These are phyloP conservation scores for Exophiala sideris DNA, from an alignment of 2,329 filamentous ascomycete genomes.

Conservation along the genomic window DNA sequence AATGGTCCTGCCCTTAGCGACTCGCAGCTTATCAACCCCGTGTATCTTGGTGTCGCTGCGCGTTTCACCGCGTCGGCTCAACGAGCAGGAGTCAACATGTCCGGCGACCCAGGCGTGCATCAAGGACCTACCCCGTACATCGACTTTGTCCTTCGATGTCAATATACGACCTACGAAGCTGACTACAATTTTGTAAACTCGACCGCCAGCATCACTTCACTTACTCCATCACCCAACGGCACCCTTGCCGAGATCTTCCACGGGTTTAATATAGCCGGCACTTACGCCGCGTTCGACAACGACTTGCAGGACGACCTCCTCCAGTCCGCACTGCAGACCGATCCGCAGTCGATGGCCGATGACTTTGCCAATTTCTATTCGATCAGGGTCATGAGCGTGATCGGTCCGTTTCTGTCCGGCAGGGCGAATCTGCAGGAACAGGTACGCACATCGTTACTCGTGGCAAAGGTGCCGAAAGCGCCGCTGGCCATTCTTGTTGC, in stretches of 20 bases:
- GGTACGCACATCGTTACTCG: constrained; percentile 18
- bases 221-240: constrained; percentile 21
- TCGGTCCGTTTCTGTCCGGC: constrained; percentile 23
- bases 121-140: constrained; percentile 13
- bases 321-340: constrained; percentile 15
- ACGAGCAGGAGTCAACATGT: constrained; percentile 15
- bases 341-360: constrained; percentile 13
- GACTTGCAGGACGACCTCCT: constrained; percentile 21
- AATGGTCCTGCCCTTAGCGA: constrained; percentile 17
- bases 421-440: constrained; percentile 22
- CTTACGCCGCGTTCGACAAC: constrained; percentile 17
- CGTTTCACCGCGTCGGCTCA: constrained; percentile 14
- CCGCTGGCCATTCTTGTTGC: constrained; percentile 22
- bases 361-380: constrained; percentile 21
- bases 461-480: constrained; percentile 25
- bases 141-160: constrained; percentile 23
- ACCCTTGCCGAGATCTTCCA: constrained; percentile 27
- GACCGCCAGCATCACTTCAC: constrained; percentile 12
- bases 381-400: constrained; percentile 20
- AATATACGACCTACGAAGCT: constrained; percentile 23
- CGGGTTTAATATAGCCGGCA: constrained; percentile 19
- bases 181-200: constrained; percentile 26
- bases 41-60: constrained; percentile 22
- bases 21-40: constrained; percentile 23
- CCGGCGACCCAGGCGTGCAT: constrained; percentile 12